Conservation (phyloP, 768 basidiomycete genomes). For the Hygrocybe coccinea region DNA sequence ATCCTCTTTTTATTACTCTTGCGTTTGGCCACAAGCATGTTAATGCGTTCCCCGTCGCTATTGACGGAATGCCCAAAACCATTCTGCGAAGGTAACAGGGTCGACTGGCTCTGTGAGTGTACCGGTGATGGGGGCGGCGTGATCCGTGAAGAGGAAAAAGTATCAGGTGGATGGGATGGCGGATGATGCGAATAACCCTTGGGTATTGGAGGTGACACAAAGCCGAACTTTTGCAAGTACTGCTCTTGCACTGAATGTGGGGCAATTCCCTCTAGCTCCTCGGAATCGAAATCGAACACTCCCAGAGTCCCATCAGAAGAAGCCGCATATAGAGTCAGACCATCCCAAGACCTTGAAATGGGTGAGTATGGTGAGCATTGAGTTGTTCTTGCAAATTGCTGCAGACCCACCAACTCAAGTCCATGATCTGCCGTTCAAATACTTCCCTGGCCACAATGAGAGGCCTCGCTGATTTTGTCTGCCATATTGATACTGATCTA, state of each 20-base stretch:
- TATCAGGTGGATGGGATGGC: conserved; percentile 19
- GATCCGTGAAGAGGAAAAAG: conserved; percentile 19
- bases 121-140: conserved; percentile 50
- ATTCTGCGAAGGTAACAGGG: conserved; percentile 32
- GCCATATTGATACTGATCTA: conserved; percentile 92
- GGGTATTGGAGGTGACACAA: conserved; percentile 60
- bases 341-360: conserved; percentile 78
- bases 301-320: conserved; percentile 95
- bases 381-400: neutral
- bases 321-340: conserved; percentile 86
- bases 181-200: conserved; percentile 61
- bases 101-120: conserved; percentile 21
- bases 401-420: conserved; percentile 81
- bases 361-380: too few species aligned
- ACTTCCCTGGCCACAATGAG: conserved; percentile 91
- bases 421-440: conserved; percentile 92
- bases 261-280: conserved; percentile 79
- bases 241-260: conserved; percentile 67
- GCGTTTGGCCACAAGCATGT: conserved; percentile 71
- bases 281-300: conserved; percentile 76
- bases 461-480: conserved; percentile 87
- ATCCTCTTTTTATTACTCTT: conserved; percentile 56
- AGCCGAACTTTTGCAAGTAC: conserved; percentile 80
- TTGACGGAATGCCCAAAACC: conserved; percentile 41
- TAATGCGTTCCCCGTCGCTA: conserved; percentile 55